Percentiles rank a stretch among this genome's conserved stretches.
Conservation (phyloP, 139 green algal species). For the Coccomyxa sp. region DNA sequence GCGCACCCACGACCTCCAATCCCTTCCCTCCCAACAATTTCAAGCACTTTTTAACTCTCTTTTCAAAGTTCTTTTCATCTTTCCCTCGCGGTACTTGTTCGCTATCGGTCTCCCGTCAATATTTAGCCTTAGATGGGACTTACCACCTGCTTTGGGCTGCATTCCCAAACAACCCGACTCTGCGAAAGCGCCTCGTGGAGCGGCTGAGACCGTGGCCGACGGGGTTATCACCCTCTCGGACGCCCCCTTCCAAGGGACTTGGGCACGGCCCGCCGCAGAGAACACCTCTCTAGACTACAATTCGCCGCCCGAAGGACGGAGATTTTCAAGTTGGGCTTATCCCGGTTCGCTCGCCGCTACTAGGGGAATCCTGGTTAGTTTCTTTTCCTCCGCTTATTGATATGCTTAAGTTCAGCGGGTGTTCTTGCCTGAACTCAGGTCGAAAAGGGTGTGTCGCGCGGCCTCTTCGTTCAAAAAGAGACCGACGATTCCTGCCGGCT, state of each 20-base stretch:
- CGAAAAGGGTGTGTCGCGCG: too few species aligned
- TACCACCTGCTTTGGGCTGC: constrained; percentile 88
- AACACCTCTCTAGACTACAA: constrained; percentile 85
- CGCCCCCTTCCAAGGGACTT: constrained; percentile 76
- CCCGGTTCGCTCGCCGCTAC: constrained; percentile 87
- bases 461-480: too few species aligned
- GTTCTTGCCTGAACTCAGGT: constrained; percentile 82
- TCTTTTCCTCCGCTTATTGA: constrained; percentile 95
- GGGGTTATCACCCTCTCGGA: constrained; percentile 86
- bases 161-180: constrained; percentile 92
- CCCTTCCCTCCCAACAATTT: constrained; percentile 93
- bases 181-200: constrained; percentile 3
- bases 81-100: constrained; percentile 96
- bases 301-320: constrained; percentile 61
- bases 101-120: constrained; percentile 89
- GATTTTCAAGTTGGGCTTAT: constrained; percentile 87
- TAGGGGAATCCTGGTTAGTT: constrained; percentile 92
- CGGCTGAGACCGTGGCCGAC: constrained; percentile 33
- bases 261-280: constrained; percentile 50
- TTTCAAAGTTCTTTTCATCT: constrained; percentile 97
- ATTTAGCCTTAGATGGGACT: constrained; percentile 94
- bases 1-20: constrained; percentile 66
- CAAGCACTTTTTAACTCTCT: constrained; percentile 95
- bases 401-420: constrained; percentile 95
- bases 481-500: background rate